Percentiles rank a stretch among this genome's conserved stretches.
phyloP scores from a whole-genome alignment of 2,329 filamentous ascomycete genomes.

The Pseudogymnoascus sp. region DNA sequence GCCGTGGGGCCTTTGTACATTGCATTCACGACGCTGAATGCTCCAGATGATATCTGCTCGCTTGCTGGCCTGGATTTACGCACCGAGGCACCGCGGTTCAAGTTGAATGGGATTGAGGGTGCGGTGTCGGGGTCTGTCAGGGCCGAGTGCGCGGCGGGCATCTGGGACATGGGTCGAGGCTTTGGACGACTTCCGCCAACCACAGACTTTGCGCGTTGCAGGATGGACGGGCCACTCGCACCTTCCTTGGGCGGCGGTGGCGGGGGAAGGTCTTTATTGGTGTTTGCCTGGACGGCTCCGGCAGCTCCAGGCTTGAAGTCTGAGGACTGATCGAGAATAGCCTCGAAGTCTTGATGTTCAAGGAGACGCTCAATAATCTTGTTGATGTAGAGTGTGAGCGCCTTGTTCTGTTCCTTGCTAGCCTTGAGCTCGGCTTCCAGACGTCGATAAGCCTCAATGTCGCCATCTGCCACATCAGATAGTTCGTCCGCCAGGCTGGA shows the following conservation, averaged over 20 bases:
- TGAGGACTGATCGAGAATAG: constrained; percentile 76
- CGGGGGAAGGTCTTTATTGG: constrained; percentile 78
- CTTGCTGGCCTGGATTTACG: constrained; percentile 48
- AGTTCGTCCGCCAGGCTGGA: constrained; percentile 83
- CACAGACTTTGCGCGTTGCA: constrained; percentile 56
- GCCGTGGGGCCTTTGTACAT: constrained; percentile 75
- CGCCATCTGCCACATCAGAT: constrained; percentile 57
- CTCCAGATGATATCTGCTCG: constrained; percentile 50
- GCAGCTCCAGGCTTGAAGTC: constrained; percentile 42
- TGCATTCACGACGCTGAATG: constrained; percentile 71
- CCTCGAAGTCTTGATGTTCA: constrained; percentile 90
- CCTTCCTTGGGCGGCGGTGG: constrained; percentile 52
- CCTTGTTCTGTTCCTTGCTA: constrained; percentile 91
- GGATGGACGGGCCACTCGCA: constrained; percentile 39
- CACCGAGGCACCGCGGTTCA: constrained; percentile 45
- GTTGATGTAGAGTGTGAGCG: constrained; percentile 94
- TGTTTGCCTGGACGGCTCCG: constrained; percentile 25
- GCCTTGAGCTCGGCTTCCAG: constrained; percentile 72
- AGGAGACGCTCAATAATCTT: constrained; percentile 95
- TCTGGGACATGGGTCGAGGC: constrained; percentile 50
- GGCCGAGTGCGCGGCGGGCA: constrained; percentile 36
- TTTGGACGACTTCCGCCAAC: constrained; percentile 43
- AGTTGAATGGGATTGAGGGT: constrained; percentile 64
- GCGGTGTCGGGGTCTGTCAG: constrained; percentile 64
- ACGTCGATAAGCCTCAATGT: constrained; percentile 53